phyloP scores from a whole-genome alignment of 2,329 filamentous ascomycete species.

The Arthrobotrys conoides region DNA sequence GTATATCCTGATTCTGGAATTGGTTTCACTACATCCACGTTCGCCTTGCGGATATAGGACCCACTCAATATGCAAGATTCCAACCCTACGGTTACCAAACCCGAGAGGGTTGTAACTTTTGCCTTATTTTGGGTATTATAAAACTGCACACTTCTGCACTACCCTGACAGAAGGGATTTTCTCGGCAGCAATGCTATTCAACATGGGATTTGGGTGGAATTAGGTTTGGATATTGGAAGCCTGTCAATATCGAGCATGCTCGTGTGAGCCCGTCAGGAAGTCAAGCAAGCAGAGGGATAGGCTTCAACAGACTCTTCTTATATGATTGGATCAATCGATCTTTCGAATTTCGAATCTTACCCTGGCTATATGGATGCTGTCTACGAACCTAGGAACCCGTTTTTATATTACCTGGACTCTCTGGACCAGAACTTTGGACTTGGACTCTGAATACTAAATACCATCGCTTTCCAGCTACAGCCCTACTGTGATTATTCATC shows the following conservation, averaged over 20 bases:
- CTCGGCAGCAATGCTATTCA: constrained; percentile 53
- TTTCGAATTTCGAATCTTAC: neutral
- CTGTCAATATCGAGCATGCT: constrained; percentile 12
- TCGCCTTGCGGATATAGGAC: constrained; percentile 27
- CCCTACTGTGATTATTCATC: neutral
- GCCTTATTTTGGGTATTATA: constrained; percentile 26
- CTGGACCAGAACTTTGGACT: neutral
- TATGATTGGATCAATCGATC: neutral
- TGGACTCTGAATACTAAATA: neutral
- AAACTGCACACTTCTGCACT: constrained; percentile 31
- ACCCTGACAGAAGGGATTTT: constrained; percentile 22
- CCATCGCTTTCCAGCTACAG: neutral
- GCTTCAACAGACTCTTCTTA: constrained; percentile 39
- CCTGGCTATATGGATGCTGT: neutral
- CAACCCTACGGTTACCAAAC: constrained; percentile 7
- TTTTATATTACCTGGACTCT: neutral
- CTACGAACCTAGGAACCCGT: neutral
- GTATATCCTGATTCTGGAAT: constrained; percentile 8
- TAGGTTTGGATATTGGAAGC: constrained; percentile 34
- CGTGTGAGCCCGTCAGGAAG: neutral
- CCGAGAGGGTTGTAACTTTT: constrained; percentile 10
- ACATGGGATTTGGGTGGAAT: constrained; percentile 45
- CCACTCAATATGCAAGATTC: constrained; percentile 19
- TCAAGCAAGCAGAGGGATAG: constrained; percentile 6
- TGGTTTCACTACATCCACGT: constrained; percentile 19